Conservation (phyloP, 306 rosid genomes). For the Prunus mongolica region DNA sequence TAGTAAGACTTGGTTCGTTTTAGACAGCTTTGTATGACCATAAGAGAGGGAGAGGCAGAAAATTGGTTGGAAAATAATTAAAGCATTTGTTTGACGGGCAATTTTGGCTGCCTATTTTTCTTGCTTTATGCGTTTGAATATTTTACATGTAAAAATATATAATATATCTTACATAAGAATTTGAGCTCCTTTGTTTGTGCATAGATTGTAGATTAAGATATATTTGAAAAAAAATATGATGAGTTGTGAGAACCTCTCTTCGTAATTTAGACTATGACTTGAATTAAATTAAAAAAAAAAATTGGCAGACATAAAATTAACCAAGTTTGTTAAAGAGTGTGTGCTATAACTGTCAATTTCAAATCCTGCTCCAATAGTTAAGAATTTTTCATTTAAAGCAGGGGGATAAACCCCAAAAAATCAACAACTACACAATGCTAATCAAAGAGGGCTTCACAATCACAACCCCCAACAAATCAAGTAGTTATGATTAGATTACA, state of each 20-base stretch:
- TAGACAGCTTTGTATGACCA: constrained; percentile 34
- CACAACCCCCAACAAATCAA: too few relatives aligned
- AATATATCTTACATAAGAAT: neutral
- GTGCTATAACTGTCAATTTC: fast-evolving
- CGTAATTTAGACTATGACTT: too few relatives aligned
- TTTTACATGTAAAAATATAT: neutral
- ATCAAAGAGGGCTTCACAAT: too few relatives aligned
- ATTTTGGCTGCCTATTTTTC: constrained; percentile 28
- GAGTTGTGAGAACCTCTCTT: too few relatives aligned
- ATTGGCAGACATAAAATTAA: fast-evolving
- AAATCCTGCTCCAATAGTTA: fast-evolving
- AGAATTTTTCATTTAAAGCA: too few relatives aligned
- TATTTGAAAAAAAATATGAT: too few relatives aligned
- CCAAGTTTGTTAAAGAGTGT: fast-evolving
- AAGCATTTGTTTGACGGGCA: constrained; percentile 20
- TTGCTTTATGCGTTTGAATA: neutral
- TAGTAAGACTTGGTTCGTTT: neutral
- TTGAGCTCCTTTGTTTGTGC: neutral
- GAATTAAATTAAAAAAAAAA: too few relatives aligned
- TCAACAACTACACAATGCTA: too few relatives aligned
- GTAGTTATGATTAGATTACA: too few relatives aligned
- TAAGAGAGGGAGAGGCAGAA: constrained; percentile 12
- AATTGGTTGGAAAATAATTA: constrained; percentile 8
- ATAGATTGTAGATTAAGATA: too few relatives aligned
- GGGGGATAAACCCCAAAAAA: too few relatives aligned